Base-by-base conservation (phyloP, 1,139 yeast genomes). In the Petasospora rhodanensis region DNA sequence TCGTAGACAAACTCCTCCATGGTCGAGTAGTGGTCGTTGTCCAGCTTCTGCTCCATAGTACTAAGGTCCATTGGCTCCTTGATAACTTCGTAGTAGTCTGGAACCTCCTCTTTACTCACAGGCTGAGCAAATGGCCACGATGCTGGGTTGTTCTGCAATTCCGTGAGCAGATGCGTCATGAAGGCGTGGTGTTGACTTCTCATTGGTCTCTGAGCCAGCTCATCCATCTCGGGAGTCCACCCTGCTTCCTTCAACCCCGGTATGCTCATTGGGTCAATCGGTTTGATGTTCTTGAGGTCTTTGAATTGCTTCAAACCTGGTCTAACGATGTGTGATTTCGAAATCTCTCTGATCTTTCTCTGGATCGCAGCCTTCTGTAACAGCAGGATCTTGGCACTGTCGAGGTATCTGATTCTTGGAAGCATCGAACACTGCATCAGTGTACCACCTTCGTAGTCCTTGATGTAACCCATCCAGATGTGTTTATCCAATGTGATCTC, bases 111-210 rank as follows among this genome's bases (percentile, higher is more conserved):
- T 51, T 76, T 77, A 56, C 82, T 86, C 12, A 93, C 98, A 1
- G 98, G 96, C 37, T 77, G 82, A 20, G 89, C 76, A 60, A 93
- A 93, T 18, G 99, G 98, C 98, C 98, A 91, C n/a, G 97, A 93
- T 2, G 96, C 84, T 0, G 97, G 94, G 56, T 91, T 95, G 55
- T 84, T 86, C 52, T 85, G 94, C 64, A 91, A 61, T 55, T 91
- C 99, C 7, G 86, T 76, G 31, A 91, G 69, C 18, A 91, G 60
- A 31, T 87, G 85, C 49, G 85, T 89, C 94, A 91, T 86, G 45
- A 84, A 83, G 29, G 93, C 91, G 62, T 85, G 85, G 62, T 91
- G 97, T 7, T 96, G 96, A 0, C 95, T 89, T 35, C 96, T 68
- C 56, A 87, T 87, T 2, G 98, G 98, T 52, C 86, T 76, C 50